phyloP scores from a whole-genome alignment of 208 protist genomes.

The Trypanosoma platydactyli region DNA sequence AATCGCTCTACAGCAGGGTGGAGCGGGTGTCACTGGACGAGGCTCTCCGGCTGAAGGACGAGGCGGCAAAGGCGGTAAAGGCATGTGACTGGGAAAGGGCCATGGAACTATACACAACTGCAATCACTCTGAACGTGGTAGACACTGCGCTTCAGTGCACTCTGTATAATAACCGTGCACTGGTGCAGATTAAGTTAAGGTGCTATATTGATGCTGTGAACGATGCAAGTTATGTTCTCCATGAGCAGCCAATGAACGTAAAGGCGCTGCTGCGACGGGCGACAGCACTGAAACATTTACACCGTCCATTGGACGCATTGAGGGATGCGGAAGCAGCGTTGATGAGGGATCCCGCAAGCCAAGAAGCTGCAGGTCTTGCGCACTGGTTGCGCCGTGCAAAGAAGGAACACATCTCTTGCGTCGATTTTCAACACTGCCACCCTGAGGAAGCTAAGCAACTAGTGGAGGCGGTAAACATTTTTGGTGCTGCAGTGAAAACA shows the following conservation, averaged over 20 bases:
- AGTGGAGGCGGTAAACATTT: background rate
- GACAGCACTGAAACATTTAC: conserved; percentile 31
- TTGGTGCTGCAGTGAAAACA: background rate
- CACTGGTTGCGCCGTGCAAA: conserved; percentile 28
- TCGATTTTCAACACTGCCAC: conserved; percentile 24
- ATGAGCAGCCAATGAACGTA: conserved; percentile 32
- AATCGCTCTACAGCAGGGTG: conserved; percentile 19
- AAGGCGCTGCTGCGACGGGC: conserved; percentile 48
- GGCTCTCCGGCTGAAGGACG: conserved; percentile 34
- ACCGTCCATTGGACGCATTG: conserved; percentile 41
- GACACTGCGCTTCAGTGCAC: conserved; percentile 29
- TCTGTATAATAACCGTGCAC: conserved; percentile 46
- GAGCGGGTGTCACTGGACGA: conserved; percentile 39
- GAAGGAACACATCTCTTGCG: conserved; percentile 27
- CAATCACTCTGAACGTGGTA: conserved; percentile 29
- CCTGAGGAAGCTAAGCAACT: conserved; percentile 15
- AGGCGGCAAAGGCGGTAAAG: conserved; percentile 30
- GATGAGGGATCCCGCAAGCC: conserved; percentile 27
- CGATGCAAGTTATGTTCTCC: conserved; percentile 39
- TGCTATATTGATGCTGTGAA: conserved; percentile 27
- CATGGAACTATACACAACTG: conserved; percentile 33
- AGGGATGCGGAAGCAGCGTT: conserved; percentile 30
- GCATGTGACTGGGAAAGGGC: conserved; percentile 31
- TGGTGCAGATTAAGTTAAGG: conserved; percentile 30
- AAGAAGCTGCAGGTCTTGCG: conserved; percentile 27